A percentile compares a stretch with the other conserved stretches of the same genome.
Conservation (phyloP, 805 yeast genomes). For the Torulaspora indica region DNA sequence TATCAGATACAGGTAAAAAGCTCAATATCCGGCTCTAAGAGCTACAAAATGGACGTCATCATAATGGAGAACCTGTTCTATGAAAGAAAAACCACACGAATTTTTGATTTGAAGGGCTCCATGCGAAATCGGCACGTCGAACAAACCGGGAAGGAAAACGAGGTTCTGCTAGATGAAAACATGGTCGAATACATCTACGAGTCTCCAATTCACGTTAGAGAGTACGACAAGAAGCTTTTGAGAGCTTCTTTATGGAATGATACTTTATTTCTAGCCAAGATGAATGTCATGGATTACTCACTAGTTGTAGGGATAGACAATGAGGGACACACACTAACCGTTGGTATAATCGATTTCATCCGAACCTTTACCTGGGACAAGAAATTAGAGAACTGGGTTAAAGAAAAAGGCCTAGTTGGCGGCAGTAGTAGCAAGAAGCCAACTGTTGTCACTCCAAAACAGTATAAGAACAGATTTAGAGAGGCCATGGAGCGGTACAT, state of each 20-base stretch:
- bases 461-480: constrained; percentile 86
- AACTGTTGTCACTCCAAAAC: constrained; percentile 94
- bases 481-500: constrained; percentile 98
- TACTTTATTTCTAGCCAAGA: constrained; percentile 85
- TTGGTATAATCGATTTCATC: constrained; percentile 91
- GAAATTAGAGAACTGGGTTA: constrained; percentile 97
- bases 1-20: constrained; percentile 88
- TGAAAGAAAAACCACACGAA: constrained; percentile 71
- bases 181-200: constrained; percentile 98
- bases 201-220: constrained; percentile 89
- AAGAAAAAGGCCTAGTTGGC: constrained; percentile 86
- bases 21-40: constrained; percentile 60
- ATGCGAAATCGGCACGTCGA: constrained; percentile 96
- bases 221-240: constrained; percentile 78
- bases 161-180: constrained; percentile 90
- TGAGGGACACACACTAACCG: constrained; percentile 64
- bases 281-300: constrained; percentile 99
- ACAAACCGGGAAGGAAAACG: constrained; percentile 93
- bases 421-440: constrained; percentile 82
- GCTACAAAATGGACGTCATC: constrained; percentile 80
- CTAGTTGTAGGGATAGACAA: constrained; percentile 86
- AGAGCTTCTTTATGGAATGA: constrained; percentile 94
- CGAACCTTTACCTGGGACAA: constrained; percentile 98
- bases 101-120: constrained; percentile 94
- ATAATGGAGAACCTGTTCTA: constrained; percentile 95